These are phyloP conservation scores for Penicillium sp. DNA, from an alignment of 2,329 filamentous ascomycete genomes.

Conservation along the genomic window DNA sequence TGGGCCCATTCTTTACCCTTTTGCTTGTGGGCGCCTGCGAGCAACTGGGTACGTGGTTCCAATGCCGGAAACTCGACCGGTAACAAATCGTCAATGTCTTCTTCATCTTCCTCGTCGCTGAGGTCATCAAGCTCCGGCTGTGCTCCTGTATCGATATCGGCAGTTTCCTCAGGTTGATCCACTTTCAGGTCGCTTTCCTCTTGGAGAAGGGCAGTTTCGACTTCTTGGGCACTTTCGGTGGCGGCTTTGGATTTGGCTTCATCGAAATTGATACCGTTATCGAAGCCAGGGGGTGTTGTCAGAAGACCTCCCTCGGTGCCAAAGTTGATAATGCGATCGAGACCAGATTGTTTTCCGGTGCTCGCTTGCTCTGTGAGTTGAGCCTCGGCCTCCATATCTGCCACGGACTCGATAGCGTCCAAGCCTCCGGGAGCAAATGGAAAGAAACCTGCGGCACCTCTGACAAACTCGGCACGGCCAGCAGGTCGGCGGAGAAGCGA, in stretches of 20 bases:
- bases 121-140: slow-evolving; percentile 27
- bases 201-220: slow-evolving; percentile 60
- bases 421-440: slow-evolving; percentile 90
- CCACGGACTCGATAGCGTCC: slow-evolving; percentile 80
- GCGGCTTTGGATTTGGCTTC: slow-evolving; percentile 55
- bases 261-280: slow-evolving; percentile 70
- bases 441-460: slow-evolving; percentile 89
- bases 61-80: slow-evolving; percentile 92
- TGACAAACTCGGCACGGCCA: slow-evolving; percentile 82
- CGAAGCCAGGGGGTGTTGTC: slow-evolving; percentile 77
- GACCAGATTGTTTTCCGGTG: slow-evolving; percentile 44
- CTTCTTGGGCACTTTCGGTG: slow-evolving; percentile 63
- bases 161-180: slow-evolving; percentile 50
- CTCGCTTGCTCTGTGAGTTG: slow-evolving; percentile 48
- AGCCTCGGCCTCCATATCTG: slow-evolving; percentile 75
- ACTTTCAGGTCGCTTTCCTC: slow-evolving; percentile 43
- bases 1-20: slow-evolving; percentile 91
- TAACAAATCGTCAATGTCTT: slow-evolving; percentile 77
- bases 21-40: slow-evolving; percentile 68
- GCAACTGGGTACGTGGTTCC: slow-evolving; percentile 75
- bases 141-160: slow-evolving; percentile 31
- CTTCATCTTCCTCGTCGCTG: slow-evolving; percentile 38
- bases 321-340: slow-evolving; percentile 86
- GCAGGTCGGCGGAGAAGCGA: slow-evolving; percentile 84
- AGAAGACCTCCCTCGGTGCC: slow-evolving; percentile 73